Conservation (phyloP, 768 basidiomycete species). For the Russula earlei region DNA sequence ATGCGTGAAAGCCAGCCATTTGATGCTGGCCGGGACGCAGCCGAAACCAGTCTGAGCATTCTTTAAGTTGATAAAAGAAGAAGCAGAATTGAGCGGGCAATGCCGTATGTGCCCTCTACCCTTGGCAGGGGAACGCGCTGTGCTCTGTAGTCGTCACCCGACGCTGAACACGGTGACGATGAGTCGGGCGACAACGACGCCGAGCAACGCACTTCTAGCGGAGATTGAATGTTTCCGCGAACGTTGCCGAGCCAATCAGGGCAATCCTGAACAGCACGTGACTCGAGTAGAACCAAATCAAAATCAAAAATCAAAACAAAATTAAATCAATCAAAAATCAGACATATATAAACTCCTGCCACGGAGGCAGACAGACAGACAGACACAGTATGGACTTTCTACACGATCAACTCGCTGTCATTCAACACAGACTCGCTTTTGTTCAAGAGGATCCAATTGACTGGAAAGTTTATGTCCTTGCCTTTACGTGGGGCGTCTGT, state of each 20-base stretch:
- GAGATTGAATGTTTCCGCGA: conserved; percentile 1
- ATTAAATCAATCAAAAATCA: no score
- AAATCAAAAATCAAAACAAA: not conserved
- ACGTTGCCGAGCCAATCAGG: conserved; percentile 10
- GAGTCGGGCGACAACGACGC: conserved; percentile 12
- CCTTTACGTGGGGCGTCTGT: conserved; percentile 67
- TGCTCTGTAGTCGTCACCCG: conserved; percentile 10
- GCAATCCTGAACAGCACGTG: not conserved
- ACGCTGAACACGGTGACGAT: conserved; percentile 19
- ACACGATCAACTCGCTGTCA: conserved; percentile 18
- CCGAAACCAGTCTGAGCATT: conserved; percentile 67
- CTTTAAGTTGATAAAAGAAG: no score
- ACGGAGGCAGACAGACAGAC: not conserved
- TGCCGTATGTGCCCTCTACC: not conserved
- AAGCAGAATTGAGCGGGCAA: not conserved
- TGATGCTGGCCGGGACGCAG: conserved; percentile 43
- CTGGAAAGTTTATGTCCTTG: conserved; percentile 77
- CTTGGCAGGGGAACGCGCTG: conserved; percentile 2
- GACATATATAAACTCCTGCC: no score
- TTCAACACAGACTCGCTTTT: conserved; percentile 60
- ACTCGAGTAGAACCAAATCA: not conserved
- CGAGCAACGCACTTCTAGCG: conserved; percentile 8
- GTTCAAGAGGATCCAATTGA: conserved; percentile 63
- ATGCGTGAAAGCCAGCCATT: conserved; percentile 64
- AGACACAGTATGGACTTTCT: conserved; percentile 12